These are phyloP conservation scores for Fragosphaeria purpurea DNA, from an alignment of 2,329 filamentous ascomycete genomes.

Conservation along the genomic window DNA sequence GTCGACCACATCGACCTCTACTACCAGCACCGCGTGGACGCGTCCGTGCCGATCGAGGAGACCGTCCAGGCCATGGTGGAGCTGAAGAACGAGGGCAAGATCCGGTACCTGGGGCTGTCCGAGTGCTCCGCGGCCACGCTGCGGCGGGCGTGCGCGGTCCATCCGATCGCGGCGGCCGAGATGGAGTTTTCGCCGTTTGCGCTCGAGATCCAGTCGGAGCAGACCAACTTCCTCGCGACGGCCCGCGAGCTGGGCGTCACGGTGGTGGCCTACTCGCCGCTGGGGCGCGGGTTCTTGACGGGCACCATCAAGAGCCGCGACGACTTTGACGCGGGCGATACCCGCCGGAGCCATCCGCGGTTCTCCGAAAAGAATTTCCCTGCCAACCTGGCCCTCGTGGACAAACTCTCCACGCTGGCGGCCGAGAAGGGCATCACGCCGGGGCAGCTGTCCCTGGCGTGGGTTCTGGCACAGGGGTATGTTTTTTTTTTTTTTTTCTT, in stretches of 20 bases:
- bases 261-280: constrained; percentile 47
- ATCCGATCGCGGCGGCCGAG: constrained; percentile 37
- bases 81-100: constrained; percentile 24
- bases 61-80: constrained; percentile 37
- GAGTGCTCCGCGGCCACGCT: constrained; percentile 33
- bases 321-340: constrained; percentile 34
- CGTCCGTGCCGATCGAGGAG: constrained; percentile 32
- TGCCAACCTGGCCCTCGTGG: constrained; percentile 45
- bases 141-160: constrained; percentile 35
- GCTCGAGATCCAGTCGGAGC: constrained; percentile 33
- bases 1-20: constrained; percentile 40
- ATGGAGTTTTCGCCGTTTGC: constrained; percentile 40
- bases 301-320: constrained; percentile 34
- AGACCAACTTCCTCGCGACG: constrained; percentile 22
- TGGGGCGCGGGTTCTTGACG: constrained; percentile 48
- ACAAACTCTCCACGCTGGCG: constrained; percentile 37
- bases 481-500: neutral
- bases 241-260: constrained; percentile 38
- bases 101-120: constrained; percentile 36
- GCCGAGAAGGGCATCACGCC: constrained; percentile 44
- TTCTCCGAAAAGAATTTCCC: constrained; percentile 42
- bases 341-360: constrained; percentile 31
- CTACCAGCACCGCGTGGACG: constrained; percentile 39
- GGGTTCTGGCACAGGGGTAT: constrained; percentile 47
- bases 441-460: constrained; percentile 50